Conservation (phyloP, 1,139 yeast species). For the Geotrichum bryndzae region DNA sequence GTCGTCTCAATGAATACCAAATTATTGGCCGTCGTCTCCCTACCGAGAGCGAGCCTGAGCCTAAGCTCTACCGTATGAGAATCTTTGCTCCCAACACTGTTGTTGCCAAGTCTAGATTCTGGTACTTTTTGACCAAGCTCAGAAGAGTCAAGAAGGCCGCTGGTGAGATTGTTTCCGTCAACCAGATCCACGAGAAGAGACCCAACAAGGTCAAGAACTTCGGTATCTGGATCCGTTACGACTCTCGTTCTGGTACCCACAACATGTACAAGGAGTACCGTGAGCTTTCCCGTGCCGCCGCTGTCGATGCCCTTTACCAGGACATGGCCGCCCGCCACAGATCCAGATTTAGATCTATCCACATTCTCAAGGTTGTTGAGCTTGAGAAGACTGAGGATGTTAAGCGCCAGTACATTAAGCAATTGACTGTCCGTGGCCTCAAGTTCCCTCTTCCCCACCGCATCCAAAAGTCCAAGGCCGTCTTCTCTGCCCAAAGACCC, state of each 20-base stretch:
- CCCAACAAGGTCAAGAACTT: slow-evolving; percentile 99
- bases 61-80: slow-evolving; percentile 99
- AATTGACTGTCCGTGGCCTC: slow-evolving; percentile 91
- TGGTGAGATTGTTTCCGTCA: slow-evolving; percentile 96
- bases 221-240: slow-evolving; percentile 99
- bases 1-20: slow-evolving; percentile 97
- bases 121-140: slow-evolving; percentile 99
- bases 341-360: slow-evolving; percentile 99
- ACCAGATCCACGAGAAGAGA: slow-evolving; percentile 86
- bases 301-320: slow-evolving; percentile 97
- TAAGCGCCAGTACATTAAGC: slow-evolving; percentile 98
- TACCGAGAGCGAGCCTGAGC: slow-evolving; percentile 97
- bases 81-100: slow-evolving; percentile 98
- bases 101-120: slow-evolving; percentile 99
- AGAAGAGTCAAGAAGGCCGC: slow-evolving; percentile 99
- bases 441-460: slow-evolving; percentile 99
- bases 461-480: slow-evolving; percentile 82
- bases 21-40: slow-evolving; percentile 99
- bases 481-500: slow-evolving; percentile 91
- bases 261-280: slow-evolving; percentile 99
- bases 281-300: slow-evolving; percentile 98
- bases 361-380: slow-evolving; percentile 93
- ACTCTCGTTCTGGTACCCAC: slow-evolving; percentile 99
- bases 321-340: slow-evolving; percentile 99
- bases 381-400: slow-evolving; percentile 96